Conservation (phyloP, 1,284 basidiomycete genomes). For the Albatrellus sp. region DNA sequence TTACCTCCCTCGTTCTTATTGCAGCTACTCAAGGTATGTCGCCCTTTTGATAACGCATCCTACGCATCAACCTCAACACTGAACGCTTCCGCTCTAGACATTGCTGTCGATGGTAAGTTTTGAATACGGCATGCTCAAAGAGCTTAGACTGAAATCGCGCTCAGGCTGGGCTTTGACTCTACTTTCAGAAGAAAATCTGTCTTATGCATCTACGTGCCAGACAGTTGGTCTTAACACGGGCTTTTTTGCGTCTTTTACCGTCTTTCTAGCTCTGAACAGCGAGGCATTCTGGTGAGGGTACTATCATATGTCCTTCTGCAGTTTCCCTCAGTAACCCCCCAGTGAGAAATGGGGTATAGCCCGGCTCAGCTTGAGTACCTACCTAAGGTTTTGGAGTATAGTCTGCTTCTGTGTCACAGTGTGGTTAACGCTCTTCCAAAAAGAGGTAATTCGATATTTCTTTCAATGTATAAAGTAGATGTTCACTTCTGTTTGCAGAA, state of each 20-base stretch:
- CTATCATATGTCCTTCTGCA: conserved; percentile 18
- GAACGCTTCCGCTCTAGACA: conserved; percentile 42
- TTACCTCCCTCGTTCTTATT: conserved; percentile 86
- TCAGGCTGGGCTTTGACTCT: conserved; percentile 94
- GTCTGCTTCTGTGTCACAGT: conserved; percentile 76
- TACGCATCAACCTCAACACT: too few species aligned
- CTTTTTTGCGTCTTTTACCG: conserved; percentile 93
- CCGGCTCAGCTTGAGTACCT: conserved; percentile 68
- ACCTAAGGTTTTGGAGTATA: conserved; percentile 80
- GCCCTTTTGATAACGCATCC: too few species aligned
- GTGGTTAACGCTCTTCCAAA: conserved; percentile 84
- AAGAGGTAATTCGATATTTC: conserved; percentile 46
- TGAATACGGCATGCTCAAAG: background rate
- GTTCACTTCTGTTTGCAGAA: conserved; percentile 34
- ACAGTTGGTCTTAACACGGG: conserved; percentile 96
- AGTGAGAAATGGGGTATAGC: conserved; percentile 81
- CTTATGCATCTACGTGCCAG: conserved; percentile 96
- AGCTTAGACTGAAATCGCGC: conserved; percentile 9
- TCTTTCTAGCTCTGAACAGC: conserved; percentile 95
- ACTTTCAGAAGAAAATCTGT: conserved; percentile 88
- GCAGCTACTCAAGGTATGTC: conserved; percentile 88
- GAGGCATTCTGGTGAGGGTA: conserved; percentile 69
- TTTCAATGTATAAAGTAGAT: background rate
- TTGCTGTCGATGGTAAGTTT: conserved; percentile 81
- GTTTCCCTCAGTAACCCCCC: conserved; percentile 6